phyloP scores from a whole-genome alignment of 805 yeast species.

The Isabelozyma pseudorhagii region DNA sequence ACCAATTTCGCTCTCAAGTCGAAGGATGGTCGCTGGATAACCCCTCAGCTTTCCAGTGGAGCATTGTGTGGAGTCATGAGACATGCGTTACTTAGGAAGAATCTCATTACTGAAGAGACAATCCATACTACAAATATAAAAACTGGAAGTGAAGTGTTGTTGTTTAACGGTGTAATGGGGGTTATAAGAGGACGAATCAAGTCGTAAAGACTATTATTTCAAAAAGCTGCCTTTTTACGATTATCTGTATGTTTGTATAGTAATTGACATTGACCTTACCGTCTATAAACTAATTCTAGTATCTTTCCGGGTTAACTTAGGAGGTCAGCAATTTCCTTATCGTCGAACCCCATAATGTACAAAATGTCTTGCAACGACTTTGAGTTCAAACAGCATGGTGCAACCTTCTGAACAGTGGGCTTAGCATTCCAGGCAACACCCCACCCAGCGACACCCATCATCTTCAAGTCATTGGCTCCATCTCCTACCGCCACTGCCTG shows the following conservation, averaged over 20 bases:
- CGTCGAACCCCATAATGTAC: constrained; percentile 75
- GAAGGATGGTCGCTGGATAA: constrained; percentile 57
- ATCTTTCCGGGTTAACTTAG: constrained; percentile 7
- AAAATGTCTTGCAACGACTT: constrained; percentile 69
- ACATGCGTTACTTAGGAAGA: constrained; percentile 54
- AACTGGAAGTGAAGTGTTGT: constrained; percentile 65
- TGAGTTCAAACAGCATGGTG: constrained; percentile 80
- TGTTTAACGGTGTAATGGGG: constrained; percentile 85
- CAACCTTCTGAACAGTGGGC: constrained; percentile 80
- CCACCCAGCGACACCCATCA: constrained; percentile 90
- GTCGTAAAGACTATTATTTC: not conserved
- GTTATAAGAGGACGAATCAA: constrained; percentile 50
- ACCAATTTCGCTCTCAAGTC: constrained; percentile 71
- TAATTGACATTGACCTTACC: not conserved
- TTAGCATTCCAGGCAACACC: constrained; percentile 98
- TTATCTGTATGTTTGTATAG: not conserved
- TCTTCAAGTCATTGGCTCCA: constrained; percentile 92
- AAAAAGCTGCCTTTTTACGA: constrained; percentile 5
- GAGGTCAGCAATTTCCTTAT: constrained; percentile 44
- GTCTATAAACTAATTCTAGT: not conserved
- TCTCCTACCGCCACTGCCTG: constrained; percentile 86
- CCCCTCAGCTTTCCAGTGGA: constrained; percentile 77
- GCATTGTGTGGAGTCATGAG: constrained; percentile 85
- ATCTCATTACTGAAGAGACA: constrained; percentile 51
- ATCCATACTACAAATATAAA: constrained; percentile 45